phyloP scores from a whole-genome alignment of 2,329 filamentous ascomycete species.

The Fonsecaea monophora region DNA sequence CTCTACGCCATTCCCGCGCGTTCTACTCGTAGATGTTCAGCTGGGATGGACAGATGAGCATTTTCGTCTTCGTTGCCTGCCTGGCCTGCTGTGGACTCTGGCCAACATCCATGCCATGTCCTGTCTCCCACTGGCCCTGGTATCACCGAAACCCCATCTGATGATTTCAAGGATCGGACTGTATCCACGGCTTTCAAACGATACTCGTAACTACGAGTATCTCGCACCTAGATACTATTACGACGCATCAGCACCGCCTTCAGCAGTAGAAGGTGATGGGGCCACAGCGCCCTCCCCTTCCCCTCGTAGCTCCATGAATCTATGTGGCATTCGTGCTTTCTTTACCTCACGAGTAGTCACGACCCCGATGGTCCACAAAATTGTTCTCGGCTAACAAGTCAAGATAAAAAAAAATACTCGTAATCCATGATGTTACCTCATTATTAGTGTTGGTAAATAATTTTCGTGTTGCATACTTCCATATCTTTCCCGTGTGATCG shows the following conservation, averaged over 20 bases:
- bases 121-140: not conserved
- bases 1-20: not conserved
- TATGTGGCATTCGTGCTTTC: not conserved
- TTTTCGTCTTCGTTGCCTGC: not conserved
- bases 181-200: not conserved
- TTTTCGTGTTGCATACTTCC: not conserved
- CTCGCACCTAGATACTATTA: not conserved
- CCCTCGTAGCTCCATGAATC: not conserved
- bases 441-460: not conserved
- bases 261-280: too few species aligned
- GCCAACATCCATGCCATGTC: not conserved
- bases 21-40: not conserved
- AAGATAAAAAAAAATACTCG: not conserved
- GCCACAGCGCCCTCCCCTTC: not conserved
- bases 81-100: not conserved
- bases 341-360: not conserved
- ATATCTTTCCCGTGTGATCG: not conserved
- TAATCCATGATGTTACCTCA: constrained; percentile 1
- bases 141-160: not conserved
- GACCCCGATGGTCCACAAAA: not conserved
- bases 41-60: not conserved
- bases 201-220: not conserved
- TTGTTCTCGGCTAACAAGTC: not conserved
- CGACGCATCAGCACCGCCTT: not conserved
- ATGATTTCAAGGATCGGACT: constrained; percentile 1